Conservation (phyloP, 2,329 filamentous ascomycete genomes). For the Pseudocercospora musae region DNA sequence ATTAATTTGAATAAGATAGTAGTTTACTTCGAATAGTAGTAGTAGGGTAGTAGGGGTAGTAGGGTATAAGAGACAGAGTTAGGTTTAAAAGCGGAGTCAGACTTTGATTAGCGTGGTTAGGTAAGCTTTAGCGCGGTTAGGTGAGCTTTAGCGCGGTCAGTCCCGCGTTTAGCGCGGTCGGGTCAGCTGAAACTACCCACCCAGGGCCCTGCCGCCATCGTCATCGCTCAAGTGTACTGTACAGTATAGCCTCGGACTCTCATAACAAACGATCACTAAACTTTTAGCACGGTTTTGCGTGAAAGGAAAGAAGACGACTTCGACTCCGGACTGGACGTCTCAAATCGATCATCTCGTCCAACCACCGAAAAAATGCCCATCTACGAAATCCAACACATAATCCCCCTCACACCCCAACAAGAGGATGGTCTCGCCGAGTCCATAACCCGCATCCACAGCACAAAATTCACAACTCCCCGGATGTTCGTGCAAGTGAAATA, state of each 20-base stretch:
- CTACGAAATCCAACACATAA: conserved; percentile 44
- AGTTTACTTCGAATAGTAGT: too few species aligned
- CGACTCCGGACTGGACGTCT: not conserved
- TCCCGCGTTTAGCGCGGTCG: too few species aligned
- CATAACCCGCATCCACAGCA: conserved; percentile 44
- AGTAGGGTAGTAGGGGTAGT: too few species aligned
- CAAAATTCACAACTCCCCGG: conserved; percentile 41
- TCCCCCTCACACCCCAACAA: conserved; percentile 35
- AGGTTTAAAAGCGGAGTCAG: too few species aligned
- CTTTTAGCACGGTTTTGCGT: not conserved
- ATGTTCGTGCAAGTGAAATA: conserved; percentile 47
- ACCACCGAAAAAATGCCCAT: conserved; percentile 39
- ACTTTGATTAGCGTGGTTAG: too few species aligned
- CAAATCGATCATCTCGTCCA: not conserved
- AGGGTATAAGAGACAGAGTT: too few species aligned
- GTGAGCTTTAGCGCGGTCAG: too few species aligned
- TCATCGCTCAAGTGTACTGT: not conserved
- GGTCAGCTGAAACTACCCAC: too few species aligned
- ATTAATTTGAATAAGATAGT: too few species aligned
- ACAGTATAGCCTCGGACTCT: not conserved
- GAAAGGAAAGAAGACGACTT: too few species aligned
- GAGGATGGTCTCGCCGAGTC: conserved; percentile 39
- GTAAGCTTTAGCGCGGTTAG: too few species aligned
- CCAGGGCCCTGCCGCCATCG: not conserved
- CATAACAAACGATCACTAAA: not conserved